A percentile compares a stretch with the other conserved stretches of the same genome.
These are phyloP conservation scores for Bombardia bombarda DNA, from an alignment of 495 filamentous ascomycete species.

Conservation along the genomic window DNA sequence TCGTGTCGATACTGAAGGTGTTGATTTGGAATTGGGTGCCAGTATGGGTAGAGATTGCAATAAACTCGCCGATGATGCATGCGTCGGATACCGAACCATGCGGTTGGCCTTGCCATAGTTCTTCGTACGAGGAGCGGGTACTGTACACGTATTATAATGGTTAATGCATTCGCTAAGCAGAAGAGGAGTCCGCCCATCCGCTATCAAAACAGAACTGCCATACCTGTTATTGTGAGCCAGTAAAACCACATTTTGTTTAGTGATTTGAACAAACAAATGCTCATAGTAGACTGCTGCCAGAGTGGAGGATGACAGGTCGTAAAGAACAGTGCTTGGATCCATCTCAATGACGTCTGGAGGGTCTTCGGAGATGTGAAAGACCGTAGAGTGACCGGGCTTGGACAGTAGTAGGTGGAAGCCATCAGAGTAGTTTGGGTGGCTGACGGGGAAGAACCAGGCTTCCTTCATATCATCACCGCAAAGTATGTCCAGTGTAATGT, in stretches of 20 bases:
- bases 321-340: constrained; percentile 33
- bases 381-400: constrained; percentile 34
- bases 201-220: not conserved
- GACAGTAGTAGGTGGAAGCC: constrained; percentile 41
- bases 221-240: constrained; percentile 8
- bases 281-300: constrained; percentile 39
- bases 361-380: constrained; percentile 31
- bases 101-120: constrained; percentile 15
- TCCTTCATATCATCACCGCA: constrained; percentile 31
- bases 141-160: too few species aligned
- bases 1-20: constrained; percentile 17
- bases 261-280: constrained; percentile 46
- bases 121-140: constrained; percentile 14
- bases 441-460: constrained; percentile 35
- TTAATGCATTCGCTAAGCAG: too few species aligned
- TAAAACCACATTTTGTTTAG: too few species aligned
- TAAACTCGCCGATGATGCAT: constrained; percentile 15
- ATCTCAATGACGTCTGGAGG: constrained; percentile 24
- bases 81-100: constrained; percentile 24
- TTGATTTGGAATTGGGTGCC: constrained; percentile 24
- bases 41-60: constrained; percentile 29
- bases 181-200: too few species aligned
- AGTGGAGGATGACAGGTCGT: constrained; percentile 45
- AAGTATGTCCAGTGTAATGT: constrained; percentile 48
- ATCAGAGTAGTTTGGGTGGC: constrained; percentile 4